These are phyloP conservation scores for Cystobasidiaceae sp. DNA, from an alignment of 1,284 basidiomycete genomes.

Conservation along the genomic window DNA sequence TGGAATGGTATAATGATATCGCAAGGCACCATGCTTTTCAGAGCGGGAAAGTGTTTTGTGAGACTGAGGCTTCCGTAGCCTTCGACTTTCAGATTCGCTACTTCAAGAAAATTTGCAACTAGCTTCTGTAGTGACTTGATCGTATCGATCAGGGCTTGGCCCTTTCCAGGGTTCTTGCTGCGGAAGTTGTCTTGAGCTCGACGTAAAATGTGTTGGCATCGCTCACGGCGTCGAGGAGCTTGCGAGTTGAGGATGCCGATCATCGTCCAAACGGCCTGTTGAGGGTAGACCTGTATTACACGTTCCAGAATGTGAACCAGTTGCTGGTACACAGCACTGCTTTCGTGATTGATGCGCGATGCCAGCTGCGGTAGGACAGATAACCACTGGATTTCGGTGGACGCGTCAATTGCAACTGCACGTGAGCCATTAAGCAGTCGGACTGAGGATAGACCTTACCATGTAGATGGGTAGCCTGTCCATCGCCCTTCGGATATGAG, in stretches of 20 bases:
- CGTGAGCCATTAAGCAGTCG: neutral
- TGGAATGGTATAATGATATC: constrained; percentile 83
- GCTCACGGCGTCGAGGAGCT: constrained; percentile 57
- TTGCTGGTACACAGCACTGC: constrained; percentile 61
- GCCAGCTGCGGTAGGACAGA: constrained; percentile 96
- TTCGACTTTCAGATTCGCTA: neutral
- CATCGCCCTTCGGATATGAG: constrained; percentile 57
- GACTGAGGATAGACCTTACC: constrained; percentile 48
- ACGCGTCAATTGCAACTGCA: neutral
- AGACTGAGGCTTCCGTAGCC: constrained; percentile 55
- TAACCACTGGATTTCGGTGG: constrained; percentile 73
- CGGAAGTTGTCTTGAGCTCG: constrained; percentile 52
- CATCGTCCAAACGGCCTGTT: constrained; percentile 91
- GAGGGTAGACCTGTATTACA: constrained; percentile 77
- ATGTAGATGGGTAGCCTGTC: constrained; percentile 66
- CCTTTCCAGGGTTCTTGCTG: constrained; percentile 50
- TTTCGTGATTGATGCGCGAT: constrained; percentile 80
- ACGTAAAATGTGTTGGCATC: constrained; percentile 63
- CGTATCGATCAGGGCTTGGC: neutral
- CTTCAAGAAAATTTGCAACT: constrained; percentile 13
- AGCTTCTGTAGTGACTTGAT: neutral
- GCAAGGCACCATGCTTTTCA: constrained; percentile 59
- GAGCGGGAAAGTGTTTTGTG: constrained; percentile 59
- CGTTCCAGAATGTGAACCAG: constrained; percentile 65
- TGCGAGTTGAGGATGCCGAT: constrained; percentile 83